These are phyloP conservation scores for Starmerella stigmatis DNA, from an alignment of 805 yeast genomes.

Conservation along the genomic window DNA sequence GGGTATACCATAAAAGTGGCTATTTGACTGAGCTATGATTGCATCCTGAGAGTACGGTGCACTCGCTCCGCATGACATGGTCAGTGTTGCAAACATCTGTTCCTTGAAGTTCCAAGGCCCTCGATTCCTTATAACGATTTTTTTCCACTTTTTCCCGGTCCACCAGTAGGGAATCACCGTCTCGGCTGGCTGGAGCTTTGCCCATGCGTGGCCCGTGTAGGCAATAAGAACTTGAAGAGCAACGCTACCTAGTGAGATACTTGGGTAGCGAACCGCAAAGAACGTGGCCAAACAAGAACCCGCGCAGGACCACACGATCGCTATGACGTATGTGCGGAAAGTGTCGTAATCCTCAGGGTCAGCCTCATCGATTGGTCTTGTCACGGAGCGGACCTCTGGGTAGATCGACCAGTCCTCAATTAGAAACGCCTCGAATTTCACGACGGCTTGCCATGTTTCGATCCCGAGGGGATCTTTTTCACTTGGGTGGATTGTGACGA, in stretches of 20 bases:
- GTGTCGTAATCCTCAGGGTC: conserved; percentile 33
- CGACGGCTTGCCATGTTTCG: conserved; percentile 21
- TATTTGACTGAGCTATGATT: conserved; percentile 28
- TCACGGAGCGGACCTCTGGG: conserved; percentile 51
- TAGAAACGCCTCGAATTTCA: conserved; percentile 36
- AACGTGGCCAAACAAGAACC: conserved; percentile 33
- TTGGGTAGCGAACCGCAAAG: conserved; percentile 49
- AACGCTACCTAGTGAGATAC: conserved; percentile 39
- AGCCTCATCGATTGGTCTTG: conserved; percentile 41
- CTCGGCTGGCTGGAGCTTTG: conserved; percentile 20
- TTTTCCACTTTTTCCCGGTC: neutral
- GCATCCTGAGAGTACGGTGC: conserved; percentile 26
- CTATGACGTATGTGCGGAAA: conserved; percentile 41
- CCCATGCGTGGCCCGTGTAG: conserved; percentile 45
- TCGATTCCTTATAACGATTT: neutral
- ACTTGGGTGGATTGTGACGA: conserved; percentile 15
- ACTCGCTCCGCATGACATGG: conserved; percentile 23
- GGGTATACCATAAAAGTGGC: conserved; percentile 21
- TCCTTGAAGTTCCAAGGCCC: conserved; percentile 3
- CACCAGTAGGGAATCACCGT: conserved; percentile 4
- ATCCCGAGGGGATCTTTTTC: conserved; percentile 16
- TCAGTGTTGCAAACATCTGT: conserved; percentile 45
- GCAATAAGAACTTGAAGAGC: conserved; percentile 51
- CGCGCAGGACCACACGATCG: conserved; percentile 41
- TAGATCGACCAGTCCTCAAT: conserved; percentile 41